A percentile compares a stretch with the other conserved stretches of the same genome.
Conservation (phyloP, 2,329 filamentous ascomycete genomes). For the Neonectria neomacrospora region DNA sequence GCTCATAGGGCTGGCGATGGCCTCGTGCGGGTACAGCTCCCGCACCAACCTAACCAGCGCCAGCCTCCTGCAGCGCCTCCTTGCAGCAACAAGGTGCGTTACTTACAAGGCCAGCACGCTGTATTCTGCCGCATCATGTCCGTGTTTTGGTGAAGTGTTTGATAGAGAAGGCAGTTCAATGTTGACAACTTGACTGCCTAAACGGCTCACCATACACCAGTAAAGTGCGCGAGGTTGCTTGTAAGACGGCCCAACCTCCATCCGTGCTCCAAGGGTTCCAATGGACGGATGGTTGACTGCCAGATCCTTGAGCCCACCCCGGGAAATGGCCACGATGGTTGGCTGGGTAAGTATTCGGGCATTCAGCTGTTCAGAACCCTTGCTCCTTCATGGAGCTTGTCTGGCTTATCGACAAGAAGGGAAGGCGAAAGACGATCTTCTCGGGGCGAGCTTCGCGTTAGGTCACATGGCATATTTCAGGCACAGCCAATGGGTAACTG, state of each 20-base stretch:
- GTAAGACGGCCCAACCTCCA: constrained; percentile 42
- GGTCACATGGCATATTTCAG: constrained; percentile 28
- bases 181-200: background rate
- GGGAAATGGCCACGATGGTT: constrained; percentile 13
- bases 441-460: background rate
- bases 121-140: background rate
- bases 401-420: constrained; percentile 24
- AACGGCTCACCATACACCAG: constrained; percentile 21
- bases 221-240: constrained; percentile 26
- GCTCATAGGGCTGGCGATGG: constrained; percentile 27
- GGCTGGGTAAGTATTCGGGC: constrained; percentile 21
- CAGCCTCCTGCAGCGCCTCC: constrained; percentile 23
- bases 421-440: constrained; percentile 36
- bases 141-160: background rate
- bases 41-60: constrained; percentile 11
- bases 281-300: constrained; percentile 3
- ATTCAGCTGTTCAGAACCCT: constrained; percentile 39
- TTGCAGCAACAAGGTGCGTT: background rate
- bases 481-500: constrained; percentile 18
- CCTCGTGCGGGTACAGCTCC: constrained; percentile 36
- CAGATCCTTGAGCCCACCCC: constrained; percentile 17
- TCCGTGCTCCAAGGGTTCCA: constrained; percentile 23
- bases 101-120: constrained; percentile 1
- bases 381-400: constrained; percentile 26
- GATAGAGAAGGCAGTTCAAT: background rate